phyloP scores from a whole-genome alignment of 2,329 filamentous ascomycete species.

The Hymenoscyphus albidus region DNA sequence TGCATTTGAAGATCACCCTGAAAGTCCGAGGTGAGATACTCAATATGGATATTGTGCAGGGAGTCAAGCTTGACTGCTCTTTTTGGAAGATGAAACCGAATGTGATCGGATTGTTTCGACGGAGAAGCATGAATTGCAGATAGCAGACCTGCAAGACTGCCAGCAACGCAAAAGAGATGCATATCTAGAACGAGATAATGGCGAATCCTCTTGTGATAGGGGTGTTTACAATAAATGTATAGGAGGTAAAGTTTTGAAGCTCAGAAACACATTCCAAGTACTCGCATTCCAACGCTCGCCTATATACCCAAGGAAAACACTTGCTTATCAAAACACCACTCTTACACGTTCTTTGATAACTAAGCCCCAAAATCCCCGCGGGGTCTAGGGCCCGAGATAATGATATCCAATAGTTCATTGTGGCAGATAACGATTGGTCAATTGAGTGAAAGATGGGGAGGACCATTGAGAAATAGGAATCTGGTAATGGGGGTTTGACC shows the following conservation, averaged over 20 bases:
- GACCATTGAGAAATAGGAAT: not conserved
- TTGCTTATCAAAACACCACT: slow-evolving; percentile 1
- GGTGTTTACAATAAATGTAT: not conserved
- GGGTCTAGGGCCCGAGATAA: not conserved
- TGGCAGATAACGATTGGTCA: not conserved
- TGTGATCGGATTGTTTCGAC: not conserved
- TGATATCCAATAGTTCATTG: not conserved
- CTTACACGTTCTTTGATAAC: not conserved
- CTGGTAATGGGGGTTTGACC: not conserved
- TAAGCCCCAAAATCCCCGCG: not conserved
- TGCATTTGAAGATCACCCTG: slow-evolving; percentile 39
- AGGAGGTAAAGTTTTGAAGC: not conserved
- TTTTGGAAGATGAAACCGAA: slow-evolving; percentile 11
- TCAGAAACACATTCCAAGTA: not conserved
- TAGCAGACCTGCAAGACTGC: not conserved
- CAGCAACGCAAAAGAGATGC: not conserved
- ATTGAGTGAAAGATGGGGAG: not conserved
- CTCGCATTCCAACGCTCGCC: no score
- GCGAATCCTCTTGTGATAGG: not conserved
- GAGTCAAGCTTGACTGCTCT: slow-evolving; percentile 10
- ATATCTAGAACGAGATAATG: not conserved
- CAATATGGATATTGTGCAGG: slow-evolving; percentile 48
- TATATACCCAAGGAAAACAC: no score
- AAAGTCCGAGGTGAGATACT: slow-evolving; percentile 46
- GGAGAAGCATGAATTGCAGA: slow-evolving; percentile 4